Evolutionary conservation across 2,329 filamentous ascomycete species (phyloP), one percentile per base, ranked within the genome.

Genomic region (Incumbomyces delicatus): DNA sequence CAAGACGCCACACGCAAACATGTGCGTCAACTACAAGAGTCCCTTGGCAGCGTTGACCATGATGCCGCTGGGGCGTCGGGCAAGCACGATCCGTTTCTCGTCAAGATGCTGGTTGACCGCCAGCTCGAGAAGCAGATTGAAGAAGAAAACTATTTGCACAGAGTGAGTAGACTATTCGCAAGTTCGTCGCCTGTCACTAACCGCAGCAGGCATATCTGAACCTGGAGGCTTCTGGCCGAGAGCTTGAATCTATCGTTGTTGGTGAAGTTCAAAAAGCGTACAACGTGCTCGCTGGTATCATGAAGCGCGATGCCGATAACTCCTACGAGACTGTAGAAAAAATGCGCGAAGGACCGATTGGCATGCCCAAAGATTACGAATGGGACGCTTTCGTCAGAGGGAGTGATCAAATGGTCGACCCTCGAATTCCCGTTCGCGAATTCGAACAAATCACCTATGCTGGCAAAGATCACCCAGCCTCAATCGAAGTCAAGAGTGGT

Each of bases 241-340:
- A 98, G 66, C 78, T 98, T 2, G 92, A 98, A 66, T 85, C 87
- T 0, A 96, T 98, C 53, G 87, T 98, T 1, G 87, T 98, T 12
- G 87, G 89, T 55, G 92, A 98, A 66, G 94, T 98, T 35, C 92
- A 98, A 62, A 96, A 96, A 65, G 88, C 92, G 0, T 96, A 95
- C 70, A 95, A 92, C 59, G 88, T 89, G 2, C 87, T 95, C 57
- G 86, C 89, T 18, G 85, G 83, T 44, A 94, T 96, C 53, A 71
- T 96, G 50, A 94, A 90, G 70, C 83, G 88, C 39, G 90, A 96
- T 62, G 85, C 87, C 8, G 88, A 94, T 54, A 81, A 87, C 46
- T 80, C 84, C 30, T 86, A 87, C 60, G 76, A 77, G 46, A 76
- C 86, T 1, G 77, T 90, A 10, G 87, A 94, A 49, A 84, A 85